Percentiles rank a stretch among this genome's conserved stretches.
Evolutionary conservation across 2,329 filamentous ascomycete species (phyloP).

Genomic region (Pestalotiopsis fici): DNA sequence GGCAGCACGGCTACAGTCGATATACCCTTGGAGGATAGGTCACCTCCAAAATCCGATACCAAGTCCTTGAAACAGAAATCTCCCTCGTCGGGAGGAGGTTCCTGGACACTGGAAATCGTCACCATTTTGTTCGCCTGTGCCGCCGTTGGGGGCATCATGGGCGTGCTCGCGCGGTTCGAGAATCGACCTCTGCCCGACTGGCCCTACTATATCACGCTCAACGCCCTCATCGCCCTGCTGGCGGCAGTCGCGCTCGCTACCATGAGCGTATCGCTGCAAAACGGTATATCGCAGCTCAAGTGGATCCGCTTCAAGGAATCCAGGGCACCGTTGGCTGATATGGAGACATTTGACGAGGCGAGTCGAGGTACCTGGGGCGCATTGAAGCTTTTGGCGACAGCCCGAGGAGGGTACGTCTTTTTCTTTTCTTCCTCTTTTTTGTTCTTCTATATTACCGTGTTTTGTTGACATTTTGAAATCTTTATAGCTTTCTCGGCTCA

Average conservation of each 20-base stretch:
- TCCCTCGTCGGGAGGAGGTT: constrained; percentile 10
- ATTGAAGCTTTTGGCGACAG: constrained; percentile 24
- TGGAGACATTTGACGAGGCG: constrained; percentile 34
- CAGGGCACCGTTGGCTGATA: constrained; percentile 27
- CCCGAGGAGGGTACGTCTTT: constrained; percentile 26
- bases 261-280: constrained; percentile 29
- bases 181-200: constrained; percentile 26
- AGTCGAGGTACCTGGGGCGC: constrained; percentile 32
- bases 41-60: constrained; percentile 5
- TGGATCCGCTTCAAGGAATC: constrained; percentile 32
- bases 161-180: constrained; percentile 29
- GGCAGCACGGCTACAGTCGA: constrained; percentile 14
- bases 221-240: constrained; percentile 31
- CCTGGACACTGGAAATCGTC: constrained; percentile 28
- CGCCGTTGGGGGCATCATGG: constrained; percentile 28
- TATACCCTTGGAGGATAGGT: constrained; percentile 11
- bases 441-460: neutral
- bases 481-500: constrained; percentile 24
- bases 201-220: constrained; percentile 33
- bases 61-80: constrained; percentile 1
- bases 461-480: neutral
- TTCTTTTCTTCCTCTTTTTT: neutral
- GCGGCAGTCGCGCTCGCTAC: constrained; percentile 28
- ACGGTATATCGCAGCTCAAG: constrained; percentile 31
- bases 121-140: constrained; percentile 24